Evolutionary conservation across 176 grass and related monocot genomes (phyloP).

Genomic region (Secale cereale): DNA sequence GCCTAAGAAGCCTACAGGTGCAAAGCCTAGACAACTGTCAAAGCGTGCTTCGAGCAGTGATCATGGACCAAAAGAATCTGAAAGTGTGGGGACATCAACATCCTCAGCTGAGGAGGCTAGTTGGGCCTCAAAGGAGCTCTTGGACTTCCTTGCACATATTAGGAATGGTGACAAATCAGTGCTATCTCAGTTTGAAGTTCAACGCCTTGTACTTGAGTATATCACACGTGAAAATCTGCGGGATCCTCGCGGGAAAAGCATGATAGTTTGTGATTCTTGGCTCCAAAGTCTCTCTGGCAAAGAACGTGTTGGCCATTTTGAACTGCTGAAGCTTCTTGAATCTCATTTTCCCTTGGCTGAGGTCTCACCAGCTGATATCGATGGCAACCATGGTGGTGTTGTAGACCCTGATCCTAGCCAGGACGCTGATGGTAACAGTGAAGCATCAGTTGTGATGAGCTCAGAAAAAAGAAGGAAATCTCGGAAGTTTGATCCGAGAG

Average conservation of each 20-base stretch:
- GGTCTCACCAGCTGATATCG: conserved; percentile 45
- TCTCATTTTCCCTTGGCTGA: conserved; percentile 77
- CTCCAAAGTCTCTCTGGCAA: conserved; percentile 80
- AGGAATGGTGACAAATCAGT: conserved; percentile 81
- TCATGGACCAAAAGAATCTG: conserved; percentile 45
- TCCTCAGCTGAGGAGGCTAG: conserved; percentile 43
- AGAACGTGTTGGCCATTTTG: conserved; percentile 85
- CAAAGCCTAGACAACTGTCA: conserved; percentile 54
- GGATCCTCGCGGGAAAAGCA: conserved; percentile 75
- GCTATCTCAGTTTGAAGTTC: conserved; percentile 79
- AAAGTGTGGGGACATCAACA: conserved; percentile 61
- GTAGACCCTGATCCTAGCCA: conserved; percentile 84
- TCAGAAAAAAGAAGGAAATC: conserved; percentile 77
- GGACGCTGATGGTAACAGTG: conserved; percentile 75
- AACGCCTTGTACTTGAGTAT: conserved; percentile 79
- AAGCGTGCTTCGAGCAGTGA: conserved; percentile 45
- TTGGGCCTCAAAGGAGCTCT: conserved; percentile 92
- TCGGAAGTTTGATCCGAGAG: conserved; percentile 54
- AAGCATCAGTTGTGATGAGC: conserved; percentile 57
- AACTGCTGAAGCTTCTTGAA: conserved; percentile 99
- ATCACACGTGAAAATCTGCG: conserved; percentile 77
- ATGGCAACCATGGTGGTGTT: conserved; percentile 94
- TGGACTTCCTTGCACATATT: conserved; percentile 80
- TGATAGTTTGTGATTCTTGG: conserved; percentile 90
- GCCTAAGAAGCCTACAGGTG: conserved; percentile 34